Conservation (phyloP, 192 early-diverging fungal genomes). For the Chytriomyces hyalinus region DNA sequence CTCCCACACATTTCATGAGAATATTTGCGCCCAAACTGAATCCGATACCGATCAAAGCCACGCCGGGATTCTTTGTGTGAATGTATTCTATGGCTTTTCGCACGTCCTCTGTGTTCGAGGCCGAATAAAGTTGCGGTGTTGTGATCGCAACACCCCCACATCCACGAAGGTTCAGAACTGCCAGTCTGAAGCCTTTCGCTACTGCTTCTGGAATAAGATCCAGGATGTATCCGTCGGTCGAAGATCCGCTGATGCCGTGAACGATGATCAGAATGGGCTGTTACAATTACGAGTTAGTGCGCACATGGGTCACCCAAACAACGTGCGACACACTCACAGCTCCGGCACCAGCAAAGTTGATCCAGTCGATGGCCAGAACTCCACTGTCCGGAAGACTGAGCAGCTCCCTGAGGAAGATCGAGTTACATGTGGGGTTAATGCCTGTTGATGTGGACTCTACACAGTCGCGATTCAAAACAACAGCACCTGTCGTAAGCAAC, state of each 20-base stretch:
- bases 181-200: slow-evolving; percentile 63
- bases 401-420: background rate
- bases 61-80: slow-evolving; percentile 56
- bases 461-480: too few species aligned
- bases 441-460: too few species aligned
- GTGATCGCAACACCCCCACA: slow-evolving; percentile 81
- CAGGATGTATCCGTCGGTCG: slow-evolving; percentile 87
- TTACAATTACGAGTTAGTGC: background rate
- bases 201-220: slow-evolving; percentile 57
- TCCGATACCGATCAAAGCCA: slow-evolving; percentile 81
- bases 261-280: slow-evolving; percentile 78
- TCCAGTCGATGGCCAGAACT: slow-evolving; percentile 17
- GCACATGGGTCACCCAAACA: slow-evolving; percentile 38
- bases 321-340: background rate
- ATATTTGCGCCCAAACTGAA: slow-evolving; percentile 94
- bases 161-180: slow-evolving; percentile 90
- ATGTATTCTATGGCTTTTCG: slow-evolving; percentile 65
- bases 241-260: slow-evolving; percentile 92
- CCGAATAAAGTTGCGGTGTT: slow-evolving; percentile 81
- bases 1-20: slow-evolving; percentile 86
- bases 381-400: slow-evolving; percentile 9
- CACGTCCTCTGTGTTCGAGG: slow-evolving; percentile 80
- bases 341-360: slow-evolving; percentile 33
- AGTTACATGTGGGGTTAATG: background rate
- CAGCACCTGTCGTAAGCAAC: too few species aligned